Conservation (phyloP, 192 early-diverging fungal species). For the Pilobolus umbonatus region DNA sequence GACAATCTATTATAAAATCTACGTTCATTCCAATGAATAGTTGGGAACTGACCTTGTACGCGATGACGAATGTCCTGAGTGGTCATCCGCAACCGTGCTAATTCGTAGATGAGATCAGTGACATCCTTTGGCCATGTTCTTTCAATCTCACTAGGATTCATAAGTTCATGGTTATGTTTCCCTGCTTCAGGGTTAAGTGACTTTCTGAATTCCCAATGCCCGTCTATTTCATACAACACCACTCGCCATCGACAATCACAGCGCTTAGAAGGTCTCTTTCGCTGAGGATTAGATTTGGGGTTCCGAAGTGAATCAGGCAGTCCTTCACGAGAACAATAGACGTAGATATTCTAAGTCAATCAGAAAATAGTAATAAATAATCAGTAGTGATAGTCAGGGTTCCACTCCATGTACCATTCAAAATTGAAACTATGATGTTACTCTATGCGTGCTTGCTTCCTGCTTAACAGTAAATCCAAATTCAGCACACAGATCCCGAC, state of each 20-base stretch:
- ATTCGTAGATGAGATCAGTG: constrained; percentile 42
- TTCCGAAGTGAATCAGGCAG: constrained; percentile 49
- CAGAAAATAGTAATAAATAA: neutral
- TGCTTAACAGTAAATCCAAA: constrained; percentile 59
- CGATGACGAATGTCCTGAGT: constrained; percentile 37
- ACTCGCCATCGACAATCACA: constrained; percentile 60
- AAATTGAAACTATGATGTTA: constrained; percentile 22
- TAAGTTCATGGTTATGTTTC: constrained; percentile 51
- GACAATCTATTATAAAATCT: constrained; percentile 55
- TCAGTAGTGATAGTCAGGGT: neutral
- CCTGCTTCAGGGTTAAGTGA: constrained; percentile 49
- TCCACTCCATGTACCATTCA: too few species aligned
- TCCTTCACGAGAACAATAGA: constrained; percentile 61
- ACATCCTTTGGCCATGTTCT: constrained; percentile 47
- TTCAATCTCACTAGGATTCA: constrained; percentile 47
- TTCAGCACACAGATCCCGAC: constrained; percentile 44
- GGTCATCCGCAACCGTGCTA: constrained; percentile 40
- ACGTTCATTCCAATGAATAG: constrained; percentile 50
- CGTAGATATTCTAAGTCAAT: constrained; percentile 44
- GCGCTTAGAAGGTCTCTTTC: constrained; percentile 48
- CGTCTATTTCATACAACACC: constrained; percentile 48
- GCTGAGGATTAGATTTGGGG: constrained; percentile 41
- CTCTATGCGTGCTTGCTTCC: constrained; percentile 54
- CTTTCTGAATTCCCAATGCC: constrained; percentile 51
- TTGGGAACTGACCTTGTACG: constrained; percentile 44